phyloP scores from a whole-genome alignment of 1,139 yeast species.

The Citeromyces hawaiiensis region DNA sequence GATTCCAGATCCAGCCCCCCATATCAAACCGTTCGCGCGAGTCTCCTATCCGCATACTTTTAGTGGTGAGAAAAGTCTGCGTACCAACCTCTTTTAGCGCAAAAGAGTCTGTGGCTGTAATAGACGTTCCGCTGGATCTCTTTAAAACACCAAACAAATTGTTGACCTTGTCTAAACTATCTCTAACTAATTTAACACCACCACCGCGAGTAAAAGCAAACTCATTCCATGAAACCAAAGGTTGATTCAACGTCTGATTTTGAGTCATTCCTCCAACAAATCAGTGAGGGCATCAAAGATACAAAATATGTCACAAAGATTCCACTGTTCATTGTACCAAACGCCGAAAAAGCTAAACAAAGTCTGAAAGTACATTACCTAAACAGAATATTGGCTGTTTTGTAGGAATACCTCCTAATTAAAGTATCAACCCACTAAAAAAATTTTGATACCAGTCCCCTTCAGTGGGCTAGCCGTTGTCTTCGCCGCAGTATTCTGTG shows the following conservation, averaged over 20 bases:
- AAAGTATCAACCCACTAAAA: too few species aligned
- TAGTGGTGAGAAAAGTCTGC: constrained; percentile 38
- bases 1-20: constrained; percentile 17
- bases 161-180: constrained; percentile 21
- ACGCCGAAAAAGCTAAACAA: background rate
- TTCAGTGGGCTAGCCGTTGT: too few species aligned
- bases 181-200: constrained; percentile 22
- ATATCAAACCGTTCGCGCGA: constrained; percentile 33
- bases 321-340: constrained; percentile 9
- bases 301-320: constrained; percentile 7
- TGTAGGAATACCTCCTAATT: too few species aligned
- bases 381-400: constrained; percentile 11
- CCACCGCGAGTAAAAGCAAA: constrained; percentile 17
- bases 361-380: constrained; percentile 14
- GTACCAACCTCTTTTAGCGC: constrained; percentile 28
- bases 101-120: constrained; percentile 32
- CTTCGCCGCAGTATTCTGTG: too few species aligned
- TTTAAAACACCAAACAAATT: constrained; percentile 20
- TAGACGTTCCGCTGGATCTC: constrained; percentile 16
- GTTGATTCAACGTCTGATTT: constrained; percentile 2
- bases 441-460: too few species aligned
- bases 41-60: constrained; percentile 42
- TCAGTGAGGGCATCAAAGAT: constrained; percentile 6
- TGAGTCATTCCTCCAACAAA: constrained; percentile 2
- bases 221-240: background rate